Evolutionary conservation across 1,284 basidiomycete genomes (phyloP), one percentile per base, ranked within the genome.

Genomic region (Vanrija sp.): DNA sequence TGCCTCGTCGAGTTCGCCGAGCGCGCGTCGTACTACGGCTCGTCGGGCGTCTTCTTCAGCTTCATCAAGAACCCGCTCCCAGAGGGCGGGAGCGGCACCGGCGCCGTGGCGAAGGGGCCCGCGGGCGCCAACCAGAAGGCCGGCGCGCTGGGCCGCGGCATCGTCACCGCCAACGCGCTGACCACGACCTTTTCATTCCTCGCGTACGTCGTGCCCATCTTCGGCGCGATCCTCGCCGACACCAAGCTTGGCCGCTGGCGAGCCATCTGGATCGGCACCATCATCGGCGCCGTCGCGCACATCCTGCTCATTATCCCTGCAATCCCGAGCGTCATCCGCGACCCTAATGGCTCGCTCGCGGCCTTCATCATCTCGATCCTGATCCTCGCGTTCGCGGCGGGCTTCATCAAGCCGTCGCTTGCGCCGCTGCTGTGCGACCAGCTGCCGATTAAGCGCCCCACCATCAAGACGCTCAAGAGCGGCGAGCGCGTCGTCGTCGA

Each of bases 31-130:
- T 56, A 55, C 47, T 58, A 55, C 49, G 52, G 52, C 16, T 52
- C 52, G 5, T 40, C 26, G 34, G 44, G 44, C 9, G 44, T 44
- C 10, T 53, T 64, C 52, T 54, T 57, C 58, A 64, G 67, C 53
- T 64, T 64, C 43, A 52, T 69, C 59, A 59, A 62, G 49, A 54
- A 58, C 59, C 80, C 81, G 0, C 81, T 89, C 3, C 88, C 88
- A 2, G 57, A 64, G 0, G 67, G 65, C 9, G 83, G 83, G 44
- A 89, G 87, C 7, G 80, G 70, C 40, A 81, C 88, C 4, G 89
- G 88, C 61, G 89, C 89, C 5, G 81, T 90, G 5, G 83, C 83
- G 15, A 75, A 80, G 52, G 85, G 86, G 5, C 83, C 86, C 57
- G 82, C 79, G n/a, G 82, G 85, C 18, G 34, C 55, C 15, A 57